Evolutionary conservation across 371 early-diverging fungal species (phyloP).

Genomic region (Mucor circinelloides): DNA sequence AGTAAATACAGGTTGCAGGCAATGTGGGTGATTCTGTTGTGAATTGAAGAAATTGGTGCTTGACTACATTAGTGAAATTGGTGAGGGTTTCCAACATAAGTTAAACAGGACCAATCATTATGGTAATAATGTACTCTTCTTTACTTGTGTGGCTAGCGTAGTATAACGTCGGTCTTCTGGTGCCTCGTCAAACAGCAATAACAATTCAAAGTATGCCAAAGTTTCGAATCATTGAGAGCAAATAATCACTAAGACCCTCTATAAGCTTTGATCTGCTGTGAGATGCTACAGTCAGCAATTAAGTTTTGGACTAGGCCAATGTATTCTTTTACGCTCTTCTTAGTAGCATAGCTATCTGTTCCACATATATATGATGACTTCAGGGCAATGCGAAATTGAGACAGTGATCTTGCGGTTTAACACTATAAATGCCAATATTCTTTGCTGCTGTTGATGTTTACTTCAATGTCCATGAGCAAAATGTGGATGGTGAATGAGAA

Average conservation of each 20-base stretch:
- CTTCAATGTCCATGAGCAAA: constrained; percentile 17
- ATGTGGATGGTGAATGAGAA: not conserved
- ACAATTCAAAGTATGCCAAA: constrained; percentile 78
- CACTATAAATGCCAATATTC: constrained; percentile 52
- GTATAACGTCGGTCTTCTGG: constrained; percentile 82
- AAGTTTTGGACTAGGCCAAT: constrained; percentile 67
- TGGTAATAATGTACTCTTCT: constrained; percentile 87
- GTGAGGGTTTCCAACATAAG: constrained; percentile 71
- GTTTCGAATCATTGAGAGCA: constrained; percentile 64
- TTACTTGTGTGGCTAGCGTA: constrained; percentile 71
- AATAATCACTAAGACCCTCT: constrained; percentile 84
- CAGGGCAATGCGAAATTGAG: constrained; percentile 89
- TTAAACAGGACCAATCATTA: constrained; percentile 69
- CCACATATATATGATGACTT: constrained; percentile 68
- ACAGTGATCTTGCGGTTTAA: constrained; percentile 63
- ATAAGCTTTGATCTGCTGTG: constrained; percentile 75
- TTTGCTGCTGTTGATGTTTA: constrained; percentile 38
- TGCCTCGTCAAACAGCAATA: constrained; percentile 63
- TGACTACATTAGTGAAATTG: constrained; percentile 57
- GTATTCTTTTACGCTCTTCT: constrained; percentile 79
- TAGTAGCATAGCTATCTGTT: constrained; percentile 64
- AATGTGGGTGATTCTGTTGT: constrained; percentile 90
- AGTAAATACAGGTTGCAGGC: constrained; percentile 86
- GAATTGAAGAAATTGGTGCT: constrained; percentile 87
- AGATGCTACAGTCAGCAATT: constrained; percentile 72